Evolutionary conservation across 2,329 filamentous ascomycete species (phyloP).

Genomic region (Fusarium robinianum): DNA sequence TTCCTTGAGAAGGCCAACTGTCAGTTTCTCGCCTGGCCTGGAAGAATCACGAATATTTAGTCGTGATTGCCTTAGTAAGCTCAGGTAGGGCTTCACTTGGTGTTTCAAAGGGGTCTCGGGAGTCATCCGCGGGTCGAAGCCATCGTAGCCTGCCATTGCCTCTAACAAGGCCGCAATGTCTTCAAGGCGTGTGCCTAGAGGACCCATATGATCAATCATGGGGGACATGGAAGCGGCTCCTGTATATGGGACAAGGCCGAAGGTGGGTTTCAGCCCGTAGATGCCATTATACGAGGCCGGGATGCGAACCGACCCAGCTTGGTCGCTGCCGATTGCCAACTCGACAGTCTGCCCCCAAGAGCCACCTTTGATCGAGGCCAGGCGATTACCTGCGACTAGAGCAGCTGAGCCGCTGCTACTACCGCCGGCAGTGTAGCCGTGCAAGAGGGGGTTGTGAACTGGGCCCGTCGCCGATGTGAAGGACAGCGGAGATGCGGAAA

Average conservation of each 20-base stretch:
- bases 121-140: constrained; percentile 48
- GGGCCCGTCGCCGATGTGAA: constrained; percentile 37
- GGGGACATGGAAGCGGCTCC: constrained; percentile 46
- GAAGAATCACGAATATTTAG: constrained; percentile 10
- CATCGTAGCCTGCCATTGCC: constrained; percentile 51
- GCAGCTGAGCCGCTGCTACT: constrained; percentile 41
- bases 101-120: constrained; percentile 44
- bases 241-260: constrained; percentile 50
- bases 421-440: constrained; percentile 36
- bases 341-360: constrained; percentile 26
- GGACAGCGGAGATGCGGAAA: constrained; percentile 37
- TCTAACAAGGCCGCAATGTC: constrained; percentile 41
- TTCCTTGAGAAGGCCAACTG: constrained; percentile 52
- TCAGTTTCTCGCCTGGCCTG: constrained; percentile 37
- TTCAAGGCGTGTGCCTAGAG: constrained; percentile 46
- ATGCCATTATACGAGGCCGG: constrained; percentile 40
- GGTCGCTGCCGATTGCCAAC: constrained; percentile 39
- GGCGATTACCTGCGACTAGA: constrained; percentile 33
- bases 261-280: constrained; percentile 46
- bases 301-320: constrained; percentile 41
- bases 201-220: constrained; percentile 51
- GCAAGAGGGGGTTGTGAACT: constrained; percentile 35
- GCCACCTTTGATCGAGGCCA: background rate
- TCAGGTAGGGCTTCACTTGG: constrained; percentile 43
- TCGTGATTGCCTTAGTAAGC: constrained; percentile 21